phyloP scores from a whole-genome alignment of 768 basidiomycete species.

The Floccularia luteovirens region DNA sequence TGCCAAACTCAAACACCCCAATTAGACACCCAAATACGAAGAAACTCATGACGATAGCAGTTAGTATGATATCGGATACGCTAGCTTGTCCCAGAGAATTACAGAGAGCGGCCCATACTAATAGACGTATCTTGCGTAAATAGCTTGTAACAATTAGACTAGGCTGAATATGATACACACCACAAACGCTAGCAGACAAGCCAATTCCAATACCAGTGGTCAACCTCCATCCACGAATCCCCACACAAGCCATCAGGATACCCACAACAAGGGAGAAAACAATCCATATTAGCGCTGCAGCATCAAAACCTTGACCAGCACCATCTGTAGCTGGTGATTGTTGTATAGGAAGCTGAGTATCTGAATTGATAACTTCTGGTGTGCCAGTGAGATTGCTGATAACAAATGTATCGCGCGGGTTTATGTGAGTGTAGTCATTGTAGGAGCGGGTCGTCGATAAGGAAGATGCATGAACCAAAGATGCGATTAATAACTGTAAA shows the following conservation, averaged over 20 bases:
- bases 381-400: slow-evolving; percentile 29
- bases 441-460: slow-evolving; percentile 1
- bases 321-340: slow-evolving; percentile 58
- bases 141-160: slow-evolving; percentile 1
- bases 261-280: slow-evolving; percentile 44
- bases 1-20: slow-evolving; percentile 46
- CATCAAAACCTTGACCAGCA: slow-evolving; percentile 36
- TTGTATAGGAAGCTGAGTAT: slow-evolving; percentile 31
- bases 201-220: slow-evolving; percentile 51
- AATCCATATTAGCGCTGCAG: slow-evolving; percentile 52
- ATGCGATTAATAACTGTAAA: slow-evolving; percentile 3
- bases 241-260: slow-evolving; percentile 43
- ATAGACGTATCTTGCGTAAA: neutral
- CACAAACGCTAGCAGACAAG: slow-evolving; percentile 35
- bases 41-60: slow-evolving; percentile 37
- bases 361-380: slow-evolving; percentile 34
- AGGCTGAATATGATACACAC: slow-evolving; percentile 19
- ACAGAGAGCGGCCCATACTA: slow-evolving; percentile 59
- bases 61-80: slow-evolving; percentile 44
- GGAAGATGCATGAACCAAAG: slow-evolving; percentile 2
- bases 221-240: slow-evolving; percentile 48
- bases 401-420: slow-evolving; percentile 8
- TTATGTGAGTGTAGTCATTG: slow-evolving; percentile 1
- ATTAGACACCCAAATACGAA: slow-evolving; percentile 44
- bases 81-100: slow-evolving; percentile 44